phyloP scores from a whole-genome alignment of 192 early-diverging fungal species.

The Dissophora ornata region DNA sequence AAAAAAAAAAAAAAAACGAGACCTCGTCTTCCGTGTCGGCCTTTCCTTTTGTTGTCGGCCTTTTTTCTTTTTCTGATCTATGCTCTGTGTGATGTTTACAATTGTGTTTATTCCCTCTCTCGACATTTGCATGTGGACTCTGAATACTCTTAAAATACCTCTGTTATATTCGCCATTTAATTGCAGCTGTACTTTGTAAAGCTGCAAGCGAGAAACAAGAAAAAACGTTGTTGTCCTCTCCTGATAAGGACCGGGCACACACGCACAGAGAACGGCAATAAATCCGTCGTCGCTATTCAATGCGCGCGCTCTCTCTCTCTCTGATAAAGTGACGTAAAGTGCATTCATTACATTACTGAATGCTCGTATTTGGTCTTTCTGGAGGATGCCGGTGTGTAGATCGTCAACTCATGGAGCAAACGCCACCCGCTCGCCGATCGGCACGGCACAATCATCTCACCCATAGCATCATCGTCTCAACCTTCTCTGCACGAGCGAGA shows the following conservation, averaged over 20 bases:
- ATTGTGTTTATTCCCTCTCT: not conserved
- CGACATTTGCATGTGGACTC: slow-evolving; percentile 34
- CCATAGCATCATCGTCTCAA: too few relatives aligned
- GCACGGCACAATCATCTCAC: too few relatives aligned
- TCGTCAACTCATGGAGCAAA: not conserved
- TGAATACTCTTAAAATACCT: not conserved
- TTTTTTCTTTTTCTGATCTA: slow-evolving; percentile 11
- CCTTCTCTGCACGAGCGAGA: too few relatives aligned
- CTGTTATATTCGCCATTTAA: too few relatives aligned
- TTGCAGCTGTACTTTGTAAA: too few relatives aligned
- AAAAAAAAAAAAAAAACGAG: not conserved
- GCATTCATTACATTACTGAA: not conserved
- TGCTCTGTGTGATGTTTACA: too few relatives aligned
- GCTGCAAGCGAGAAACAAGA: not conserved
- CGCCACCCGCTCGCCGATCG: not conserved
- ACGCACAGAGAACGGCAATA: not conserved
- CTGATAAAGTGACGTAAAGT: not conserved
- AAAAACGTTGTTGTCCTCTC: slow-evolving; percentile 12
- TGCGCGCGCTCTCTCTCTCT: not conserved
- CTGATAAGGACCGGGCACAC: slow-evolving; percentile 34
- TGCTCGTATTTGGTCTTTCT: too few relatives aligned
- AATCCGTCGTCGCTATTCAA: slow-evolving; percentile 1
- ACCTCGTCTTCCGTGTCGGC: not conserved
- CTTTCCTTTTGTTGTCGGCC: slow-evolving; percentile 9
- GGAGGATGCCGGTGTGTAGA: too few relatives aligned